Base-by-base conservation (phyloP, 441 rosid genomes). In the Mallotus repandus region DNA sequence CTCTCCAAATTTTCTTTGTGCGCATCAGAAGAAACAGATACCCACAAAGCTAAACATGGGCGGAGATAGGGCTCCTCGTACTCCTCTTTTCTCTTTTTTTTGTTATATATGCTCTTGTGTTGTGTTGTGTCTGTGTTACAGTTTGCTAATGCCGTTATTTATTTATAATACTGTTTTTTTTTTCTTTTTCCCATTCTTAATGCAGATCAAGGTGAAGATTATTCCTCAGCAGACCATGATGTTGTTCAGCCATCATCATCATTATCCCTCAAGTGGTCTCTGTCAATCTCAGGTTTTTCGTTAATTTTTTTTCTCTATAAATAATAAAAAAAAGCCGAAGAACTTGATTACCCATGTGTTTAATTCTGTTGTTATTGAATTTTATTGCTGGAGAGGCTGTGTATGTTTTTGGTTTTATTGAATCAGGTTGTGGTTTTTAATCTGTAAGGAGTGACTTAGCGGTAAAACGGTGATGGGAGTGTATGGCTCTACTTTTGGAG, bases 1-100 rank as follows among this genome's bases (percentile, higher is more conserved):
- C 46, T 43, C 46, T 43, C 46, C 46, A 43, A 5, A 5, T 43
- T 25, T 25, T 25, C 29, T 25, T 25, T 25, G 29, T 2, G 2
- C 29, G 2, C 29, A 25, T 1, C 29, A 25, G 29, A 25, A 25
- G 29, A 25, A 25, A 25, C 29, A 25, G 29, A 25, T 25, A 25
- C 29, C 29, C 29, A 25, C 29, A 25, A 25, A 25, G 29, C 29
- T 25, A 25, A 25, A 25, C 29, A 81, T 81, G 84, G 84, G 84
- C 11, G 82, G 84, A 4, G 78, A 67, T 14, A 13, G 12, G 3
- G 3, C 41, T 35, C 41, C 41, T 38, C 41, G 41, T 38, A 38
- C 41, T 38, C 41, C 41, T 4, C 41, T 35, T 4, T 3, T 35
- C 4, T 35, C 41, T 35, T 4, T 35, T 35, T 35, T 35, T 35